Conservation (phyloP, 768 basidiomycete genomes). For the Vararia minispora region DNA sequence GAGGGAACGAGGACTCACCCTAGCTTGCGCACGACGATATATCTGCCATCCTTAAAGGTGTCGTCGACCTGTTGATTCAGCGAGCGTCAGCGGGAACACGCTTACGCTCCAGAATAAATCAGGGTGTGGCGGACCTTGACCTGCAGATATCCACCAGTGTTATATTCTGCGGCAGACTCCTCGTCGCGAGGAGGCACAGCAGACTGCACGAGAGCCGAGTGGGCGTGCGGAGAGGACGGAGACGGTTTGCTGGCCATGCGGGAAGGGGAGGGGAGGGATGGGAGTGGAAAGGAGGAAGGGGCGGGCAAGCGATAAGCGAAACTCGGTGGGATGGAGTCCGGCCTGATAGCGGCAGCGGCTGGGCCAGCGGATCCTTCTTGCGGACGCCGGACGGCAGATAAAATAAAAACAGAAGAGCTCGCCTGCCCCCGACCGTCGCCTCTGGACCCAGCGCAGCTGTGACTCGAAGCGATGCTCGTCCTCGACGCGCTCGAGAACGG, state of each 20-base stretch:
- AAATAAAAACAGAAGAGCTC: too few relatives aligned
- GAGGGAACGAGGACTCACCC: conserved; percentile 38
- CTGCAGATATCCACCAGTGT: conserved; percentile 64
- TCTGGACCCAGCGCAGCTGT: too few relatives aligned
- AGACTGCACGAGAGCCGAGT: conserved; percentile 28
- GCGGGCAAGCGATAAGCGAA: background rate
- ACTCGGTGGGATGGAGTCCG: background rate
- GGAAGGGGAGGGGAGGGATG: conserved; percentile 1
- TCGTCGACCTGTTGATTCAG: conserved; percentile 79
- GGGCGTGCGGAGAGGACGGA: conserved; percentile 51
- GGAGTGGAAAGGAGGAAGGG: conserved; percentile 2
- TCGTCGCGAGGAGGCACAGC: conserved; percentile 62
- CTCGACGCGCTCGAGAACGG: too few relatives aligned
- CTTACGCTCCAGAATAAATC: too few relatives aligned
- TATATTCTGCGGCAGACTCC: conserved; percentile 78
- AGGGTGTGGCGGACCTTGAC: too few relatives aligned
- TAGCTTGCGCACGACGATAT: conserved; percentile 81
- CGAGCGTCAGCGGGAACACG: too few relatives aligned
- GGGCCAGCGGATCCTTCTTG: too few relatives aligned
- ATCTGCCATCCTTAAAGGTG: conserved; percentile 74
- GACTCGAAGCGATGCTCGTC: too few relatives aligned
- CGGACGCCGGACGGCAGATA: too few relatives aligned
- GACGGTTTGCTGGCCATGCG: conserved; percentile 61
- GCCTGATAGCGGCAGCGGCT: too few relatives aligned
- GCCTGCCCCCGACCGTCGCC: too few relatives aligned